Conservation (phyloP, 202 grass and related monocot species). For the Bolboschoenoplectus hybrid region DNA sequence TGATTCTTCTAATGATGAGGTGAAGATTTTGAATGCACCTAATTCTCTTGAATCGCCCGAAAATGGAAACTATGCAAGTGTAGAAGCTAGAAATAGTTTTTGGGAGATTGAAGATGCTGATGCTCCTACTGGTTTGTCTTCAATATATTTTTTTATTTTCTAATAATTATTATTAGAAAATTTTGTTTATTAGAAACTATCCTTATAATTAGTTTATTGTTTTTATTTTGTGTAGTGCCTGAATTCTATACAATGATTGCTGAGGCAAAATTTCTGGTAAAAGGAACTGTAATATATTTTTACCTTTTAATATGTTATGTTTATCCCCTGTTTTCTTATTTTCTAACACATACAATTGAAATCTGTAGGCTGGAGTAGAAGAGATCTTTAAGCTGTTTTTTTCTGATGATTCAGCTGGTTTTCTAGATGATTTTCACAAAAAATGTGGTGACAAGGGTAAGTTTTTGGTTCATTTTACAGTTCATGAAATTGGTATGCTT, state of each 20-base stretch:
- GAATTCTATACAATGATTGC: conserved; percentile 66
- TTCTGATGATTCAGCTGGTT: conserved; percentile 70
- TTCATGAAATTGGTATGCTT: conserved; percentile 45
- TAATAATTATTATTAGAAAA: conserved; percentile 20
- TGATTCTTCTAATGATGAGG: conserved; percentile 46
- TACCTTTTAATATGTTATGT: conserved; percentile 25
- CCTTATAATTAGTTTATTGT: conserved; percentile 39
- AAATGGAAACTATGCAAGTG: conserved; percentile 52
- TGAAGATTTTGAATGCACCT: conserved; percentile 47
- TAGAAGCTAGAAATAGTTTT: conserved; percentile 47
- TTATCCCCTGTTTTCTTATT: conserved; percentile 19
- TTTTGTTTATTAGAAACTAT: conserved; percentile 39
- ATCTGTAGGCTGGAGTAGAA: conserved; percentile 71
- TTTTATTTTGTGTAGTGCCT: conserved; percentile 58
- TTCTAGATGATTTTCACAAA: conserved; percentile 85
- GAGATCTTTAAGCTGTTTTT: conserved; percentile 69
- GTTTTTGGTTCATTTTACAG: conserved; percentile 11
- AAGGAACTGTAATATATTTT: conserved; percentile 39
- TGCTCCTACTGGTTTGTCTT: conserved; percentile 73
- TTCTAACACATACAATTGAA: conserved; percentile 36
- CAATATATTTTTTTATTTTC: conserved; percentile 40
- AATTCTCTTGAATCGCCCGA: conserved; percentile 46
- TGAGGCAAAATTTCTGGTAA: conserved; percentile 81
- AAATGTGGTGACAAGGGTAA: conserved; percentile 89
- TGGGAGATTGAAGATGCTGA: conserved; percentile 59